Evolutionary conservation across 1,284 basidiomycete species (phyloP).

Genomic region (Anthracocystis panici-leucophaei): DNA sequence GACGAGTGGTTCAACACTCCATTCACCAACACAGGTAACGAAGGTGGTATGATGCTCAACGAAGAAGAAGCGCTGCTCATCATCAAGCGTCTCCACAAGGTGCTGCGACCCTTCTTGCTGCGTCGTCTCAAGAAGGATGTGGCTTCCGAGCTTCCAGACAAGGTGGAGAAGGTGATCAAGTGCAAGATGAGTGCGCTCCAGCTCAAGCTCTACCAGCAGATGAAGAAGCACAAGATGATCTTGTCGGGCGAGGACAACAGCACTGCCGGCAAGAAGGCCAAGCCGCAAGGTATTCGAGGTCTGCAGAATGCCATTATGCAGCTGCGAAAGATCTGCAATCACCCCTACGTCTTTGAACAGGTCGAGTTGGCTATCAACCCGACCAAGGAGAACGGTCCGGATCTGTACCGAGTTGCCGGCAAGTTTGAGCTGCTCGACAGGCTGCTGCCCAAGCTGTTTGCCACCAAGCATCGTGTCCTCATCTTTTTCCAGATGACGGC

Average conservation of each 20-base stretch:
- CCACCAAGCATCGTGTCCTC: conserved; percentile 90
- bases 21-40: conserved; percentile 90
- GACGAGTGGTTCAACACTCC: conserved; percentile 99
- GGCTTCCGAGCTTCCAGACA: conserved; percentile 95
- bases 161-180: conserved; percentile 99
- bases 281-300: conserved; percentile 70
- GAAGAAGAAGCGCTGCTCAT: conserved; percentile 99
- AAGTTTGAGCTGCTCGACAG: conserved; percentile 96
- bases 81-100: conserved; percentile 97
- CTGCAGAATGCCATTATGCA: conserved; percentile 99
- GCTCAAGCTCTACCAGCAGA: conserved; percentile 94
- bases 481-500: conserved; percentile 99
- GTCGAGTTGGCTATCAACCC: conserved; percentile 94
- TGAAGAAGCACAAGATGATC: conserved; percentile 94
- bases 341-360: conserved; percentile 84
- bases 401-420: conserved; percentile 84
- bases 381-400: conserved; percentile 81
- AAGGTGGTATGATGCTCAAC: conserved; percentile 91
- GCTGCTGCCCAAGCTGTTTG: conserved; percentile 93
- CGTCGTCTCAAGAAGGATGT: conserved; percentile 98
- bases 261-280: conserved; percentile 57
- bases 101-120: conserved; percentile 95
- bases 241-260: conserved; percentile 71
- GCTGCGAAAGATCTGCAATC: conserved; percentile 96
- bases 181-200: conserved; percentile 96